Evolutionary conservation across 805 yeast genomes (phyloP), one percentile per base, ranked within the genome.

Genomic region (Ogataea allantospora): DNA sequence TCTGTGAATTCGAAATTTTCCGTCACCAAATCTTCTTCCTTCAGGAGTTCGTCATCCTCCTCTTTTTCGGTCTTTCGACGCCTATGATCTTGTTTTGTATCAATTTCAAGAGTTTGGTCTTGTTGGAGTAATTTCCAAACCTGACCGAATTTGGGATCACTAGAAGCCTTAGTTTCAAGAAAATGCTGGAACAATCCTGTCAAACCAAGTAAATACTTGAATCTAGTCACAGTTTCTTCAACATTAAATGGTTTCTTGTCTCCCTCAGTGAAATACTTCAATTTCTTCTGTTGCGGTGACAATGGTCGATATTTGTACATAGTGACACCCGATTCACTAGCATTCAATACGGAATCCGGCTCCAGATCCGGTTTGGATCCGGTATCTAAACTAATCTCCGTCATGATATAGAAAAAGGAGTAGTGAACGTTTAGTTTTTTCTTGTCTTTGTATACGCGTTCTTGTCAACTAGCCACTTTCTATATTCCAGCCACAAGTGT

Each of bases 21-120:
- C 7, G 50, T 51, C 12, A 60, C 65, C 9, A 60, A 62, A 33
- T 68, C 71, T 39, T 74, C 78, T 31, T 82, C 81, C 46, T 78
- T 70, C 63, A 88, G 66, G 41, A 85, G 65, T 52, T 82, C 88
- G 1, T 78, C 87, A 56, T 84, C 89, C 55, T 83, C 93, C 56
- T 83, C 89, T 54, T 78, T 75, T 50, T 83, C 89, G 3, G 87
- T 80, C 52, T 80, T 80, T 43, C 88, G 69, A 54, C 84, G 68
- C 51, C 83, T 70, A 38, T 66, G 68, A 33, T 66, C 68, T 14
- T 45, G 49, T 14, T 51, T 40, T 6, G 43, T 38, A 7, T 19
- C 14, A 7, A 27, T 27, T 7, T 22, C 40, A 32, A 33, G 11
- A 1, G 29, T 7, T 12, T 21, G 9, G 40, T 47, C 40, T 27